These are phyloP conservation scores for Phlebiopsis gigantea DNA, from an alignment of 768 basidiomycete genomes.

Conservation along the genomic window DNA sequence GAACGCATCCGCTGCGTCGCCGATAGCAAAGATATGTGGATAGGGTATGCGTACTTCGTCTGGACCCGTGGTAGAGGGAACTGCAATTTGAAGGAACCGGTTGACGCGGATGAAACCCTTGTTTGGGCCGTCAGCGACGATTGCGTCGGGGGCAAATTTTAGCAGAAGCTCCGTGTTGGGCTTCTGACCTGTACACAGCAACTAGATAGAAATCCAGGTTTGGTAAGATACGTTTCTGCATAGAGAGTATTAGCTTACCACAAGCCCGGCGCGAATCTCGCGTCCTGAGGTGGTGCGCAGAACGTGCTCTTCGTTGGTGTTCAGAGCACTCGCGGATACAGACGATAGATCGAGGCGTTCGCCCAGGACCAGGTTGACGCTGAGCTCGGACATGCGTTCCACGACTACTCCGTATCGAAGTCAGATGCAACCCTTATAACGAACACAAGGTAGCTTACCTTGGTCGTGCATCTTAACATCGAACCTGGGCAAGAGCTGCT, in stretches of 20 bases:
- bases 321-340: conserved; percentile 17
- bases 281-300: conserved; percentile 45
- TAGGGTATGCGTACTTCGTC: conserved; percentile 30
- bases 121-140: conserved; percentile 29
- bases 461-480: conserved; percentile 46
- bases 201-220: conserved; percentile 26
- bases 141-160: conserved; percentile 13
- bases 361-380: conserved; percentile 44
- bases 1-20: conserved; percentile 60
- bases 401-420: conserved; percentile 10
- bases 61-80: neutral
- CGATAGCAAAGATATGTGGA: conserved; percentile 55
- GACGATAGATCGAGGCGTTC: conserved; percentile 43
- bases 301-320: conserved; percentile 17
- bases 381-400: conserved; percentile 18
- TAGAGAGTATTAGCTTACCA: conserved; percentile 28
- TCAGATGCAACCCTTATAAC: neutral
- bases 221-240: neutral
- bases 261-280: conserved; percentile 47
- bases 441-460: conserved; percentile 27
- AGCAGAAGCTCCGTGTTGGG: conserved; percentile 50
- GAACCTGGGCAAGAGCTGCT: conserved; percentile 47
- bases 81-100: conserved; percentile 45
- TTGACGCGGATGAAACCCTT: conserved; percentile 40
- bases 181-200: conserved; percentile 55